A percentile compares a stretch with the other conserved stretches of the same genome.
These are phyloP conservation scores for Tricholoma bakamatsutake DNA, from an alignment of 768 basidiomycete genomes.

Conservation along the genomic window DNA sequence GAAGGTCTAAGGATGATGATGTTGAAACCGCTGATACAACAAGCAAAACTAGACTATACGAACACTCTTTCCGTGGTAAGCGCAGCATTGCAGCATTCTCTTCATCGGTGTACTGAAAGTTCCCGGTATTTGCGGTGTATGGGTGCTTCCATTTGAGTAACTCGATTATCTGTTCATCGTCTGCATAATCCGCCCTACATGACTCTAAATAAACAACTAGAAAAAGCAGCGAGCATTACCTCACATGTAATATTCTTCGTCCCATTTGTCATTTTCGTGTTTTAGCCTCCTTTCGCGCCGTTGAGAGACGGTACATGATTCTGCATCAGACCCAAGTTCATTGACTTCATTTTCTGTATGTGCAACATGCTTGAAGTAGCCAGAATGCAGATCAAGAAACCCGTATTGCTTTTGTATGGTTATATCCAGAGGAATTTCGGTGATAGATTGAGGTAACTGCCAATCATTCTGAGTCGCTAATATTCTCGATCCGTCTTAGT, in stretches of 20 bases:
- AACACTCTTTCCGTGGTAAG: conserved; percentile 51
- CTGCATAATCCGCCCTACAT: conserved; percentile 72
- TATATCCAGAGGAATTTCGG: conserved; percentile 36
- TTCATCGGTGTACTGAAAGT: conserved; percentile 58
- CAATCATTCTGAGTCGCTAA: conserved; percentile 76
- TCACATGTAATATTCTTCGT: conserved; percentile 82
- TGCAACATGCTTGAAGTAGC: conserved; percentile 68
- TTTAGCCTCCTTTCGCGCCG: conserved; percentile 46
- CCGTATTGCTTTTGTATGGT: conserved; percentile 56
- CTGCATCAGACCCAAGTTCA: conserved; percentile 66
- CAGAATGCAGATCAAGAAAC: conserved; percentile 68
- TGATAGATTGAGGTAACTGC: conserved; percentile 63
- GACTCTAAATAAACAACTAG: not conserved
- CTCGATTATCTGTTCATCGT: conserved; percentile 71
- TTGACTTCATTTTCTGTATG: conserved; percentile 80
- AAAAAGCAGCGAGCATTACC: conserved; percentile 11
- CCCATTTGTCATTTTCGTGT: conserved; percentile 75
- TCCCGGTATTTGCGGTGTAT: conserved; percentile 25
- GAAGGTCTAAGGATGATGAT: conserved; percentile 44
- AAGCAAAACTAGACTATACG: conserved; percentile 11
- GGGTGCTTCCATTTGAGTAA: conserved; percentile 65
- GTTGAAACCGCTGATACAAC: not conserved
- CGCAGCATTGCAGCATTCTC: conserved; percentile 65
- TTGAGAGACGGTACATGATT: conserved; percentile 44
- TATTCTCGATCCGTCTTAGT: not conserved